Evolutionary conservation across 306 rosid species (phyloP), one percentile per base, ranked within the genome.

Genomic region (Gynostemma pentaphyllum): DNA sequence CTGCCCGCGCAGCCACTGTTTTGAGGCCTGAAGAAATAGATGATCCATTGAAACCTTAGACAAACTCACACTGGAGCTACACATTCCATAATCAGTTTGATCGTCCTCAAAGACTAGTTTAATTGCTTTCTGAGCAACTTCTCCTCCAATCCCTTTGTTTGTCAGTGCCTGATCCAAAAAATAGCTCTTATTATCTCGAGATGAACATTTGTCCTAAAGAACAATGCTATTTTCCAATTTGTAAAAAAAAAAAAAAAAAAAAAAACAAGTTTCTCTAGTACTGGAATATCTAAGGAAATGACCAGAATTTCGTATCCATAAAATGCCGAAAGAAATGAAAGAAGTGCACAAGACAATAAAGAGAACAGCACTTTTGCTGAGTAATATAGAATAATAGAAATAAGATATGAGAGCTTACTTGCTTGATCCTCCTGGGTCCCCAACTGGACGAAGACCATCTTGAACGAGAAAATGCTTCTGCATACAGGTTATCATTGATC

Each of bases 361-460:
- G 26, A 11, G 6, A 27, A 39, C 27, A 28, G 41, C 64, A 9
- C 27, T 37, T 42, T 26, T 7, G 40, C 21, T 13, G 34, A 22
- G 36, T 26, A 9, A 11, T 7, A 41, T 10, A 47, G 9, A 21
- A 28, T 32, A 21, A 66, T 50, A 30, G 50, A 5, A 2, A 22
- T 28, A 72, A n/a, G n/a, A n/a, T n/a, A n/a, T n/a, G n/a, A n/a
- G n/a, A n/a, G n/a, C 78, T 79, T 76, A 84, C 98, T 63, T 79
- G 88, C 76, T 86, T 86, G 76, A 86, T 82, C 54, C 90, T 73
- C 79, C 79, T 79, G 27, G 97, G 99, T 67, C 99, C 99, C 99
- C 99, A 88, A 63, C 80, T 86, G 64, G 82, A 94, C 15, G 84
- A 82, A 78, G 94, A 76, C 99, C 94, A 94, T 84, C 90, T 86